Evolutionary conservation across 176 grass and related monocot genomes (phyloP), one percentile per base, ranked within the genome.

Genomic region (Poa pratensis): DNA sequence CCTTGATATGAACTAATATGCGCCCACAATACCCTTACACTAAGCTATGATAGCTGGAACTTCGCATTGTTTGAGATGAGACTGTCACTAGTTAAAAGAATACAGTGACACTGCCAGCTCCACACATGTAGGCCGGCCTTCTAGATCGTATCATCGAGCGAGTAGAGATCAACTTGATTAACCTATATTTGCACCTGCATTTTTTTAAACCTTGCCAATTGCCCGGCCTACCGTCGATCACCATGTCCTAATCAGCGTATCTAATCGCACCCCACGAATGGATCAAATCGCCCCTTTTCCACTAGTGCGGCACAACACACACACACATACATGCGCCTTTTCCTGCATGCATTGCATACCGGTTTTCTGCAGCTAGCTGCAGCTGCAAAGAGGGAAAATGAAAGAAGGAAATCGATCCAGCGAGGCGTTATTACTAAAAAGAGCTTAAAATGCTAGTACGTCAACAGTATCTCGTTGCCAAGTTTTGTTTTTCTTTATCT

Each of bases 241-340:
- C 46, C 49, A 43, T 37, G 85, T 84, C 85, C 84, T 80, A 87
- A 90, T 84, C 80, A 83, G 67, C 84, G 84, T 79, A 87, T 90
- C 89, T 84, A 90, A 87, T 62, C 80, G 76, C 85, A 90, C 85
- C 15, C 66, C 64, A 55, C 32, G 54, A 80, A 64, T 75, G 89
- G 78, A 90, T 90, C 76, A 69, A 80, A 76, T 49, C 28, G 17
- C 11, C 80, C 66, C 74, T 86, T 79, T 67, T 13, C 55, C 30
- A 23, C 51, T 81, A 62, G 71, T 62, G 51, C 61, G 17, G 35
- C 66, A 65, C 82, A 49, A n/a, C n/a, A 65, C 82, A 49, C 72
- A 76, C 22, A 78, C 10, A 46, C 10, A 46, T 9, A 19, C 77
- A 59, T 54, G 83, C 62, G 11, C 69, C 35, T 85, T 89, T 76